These are phyloP conservation scores for Brassica cretica DNA, from an alignment of 345 rosid genomes.

Conservation along the genomic window DNA sequence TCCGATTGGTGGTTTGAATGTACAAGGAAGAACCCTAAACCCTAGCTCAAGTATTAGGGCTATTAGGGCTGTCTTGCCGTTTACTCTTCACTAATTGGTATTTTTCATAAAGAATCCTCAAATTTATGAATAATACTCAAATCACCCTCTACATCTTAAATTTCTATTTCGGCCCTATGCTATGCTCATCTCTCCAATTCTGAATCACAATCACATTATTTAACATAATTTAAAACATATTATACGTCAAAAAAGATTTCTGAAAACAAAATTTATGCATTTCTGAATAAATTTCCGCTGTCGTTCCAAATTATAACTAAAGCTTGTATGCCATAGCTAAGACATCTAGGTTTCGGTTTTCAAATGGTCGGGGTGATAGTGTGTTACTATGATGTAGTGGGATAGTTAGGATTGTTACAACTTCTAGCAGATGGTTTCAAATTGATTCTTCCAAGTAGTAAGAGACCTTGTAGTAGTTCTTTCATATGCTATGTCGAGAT, in stretches of 20 bases:
- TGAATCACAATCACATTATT: too few relatives aligned
- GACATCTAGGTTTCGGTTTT: neutral
- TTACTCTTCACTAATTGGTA: conserved; percentile 9
- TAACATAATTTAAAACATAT: too few relatives aligned
- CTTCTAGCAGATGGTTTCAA: neutral
- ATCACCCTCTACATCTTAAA: neutral
- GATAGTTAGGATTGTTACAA: neutral
- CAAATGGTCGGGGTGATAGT: neutral
- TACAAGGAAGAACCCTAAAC: conserved; percentile 44
- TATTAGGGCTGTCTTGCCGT: conserved; percentile 28
- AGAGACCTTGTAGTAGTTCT: neutral
- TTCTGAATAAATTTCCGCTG: too few relatives aligned
- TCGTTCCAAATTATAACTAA: neutral
- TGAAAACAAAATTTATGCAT: too few relatives aligned
- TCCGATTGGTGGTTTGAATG: conserved; percentile 37
- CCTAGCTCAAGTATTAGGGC: conserved; percentile 28
- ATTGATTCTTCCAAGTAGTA: neutral
- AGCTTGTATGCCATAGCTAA: neutral
- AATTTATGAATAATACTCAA: neutral
- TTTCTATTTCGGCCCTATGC: neutral
- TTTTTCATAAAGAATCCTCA: conserved; percentile 2
- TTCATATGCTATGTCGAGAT: neutral
- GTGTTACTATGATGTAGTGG: neutral
- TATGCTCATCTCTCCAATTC: too few relatives aligned
- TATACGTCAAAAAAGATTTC: neutral